Evolutionary conservation across 1,284 basidiomycete genomes (phyloP).

Genomic region (Volvariella surrecta): DNA sequence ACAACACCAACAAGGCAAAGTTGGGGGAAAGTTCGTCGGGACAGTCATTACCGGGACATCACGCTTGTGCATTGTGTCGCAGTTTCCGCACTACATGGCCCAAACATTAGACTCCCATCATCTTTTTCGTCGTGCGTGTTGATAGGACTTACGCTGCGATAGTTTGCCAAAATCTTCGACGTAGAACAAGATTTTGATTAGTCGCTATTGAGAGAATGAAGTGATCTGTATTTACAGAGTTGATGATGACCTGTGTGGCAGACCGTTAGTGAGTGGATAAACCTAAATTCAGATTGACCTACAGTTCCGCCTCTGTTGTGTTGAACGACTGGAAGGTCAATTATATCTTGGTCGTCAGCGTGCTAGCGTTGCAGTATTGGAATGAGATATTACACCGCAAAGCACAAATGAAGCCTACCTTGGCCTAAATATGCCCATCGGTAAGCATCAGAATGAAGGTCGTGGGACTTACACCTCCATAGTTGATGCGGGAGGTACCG

Average conservation of each 20-base stretch:
- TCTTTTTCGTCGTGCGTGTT: not conserved
- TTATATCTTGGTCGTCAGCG: slow-evolving; percentile 22
- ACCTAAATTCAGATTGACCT: slow-evolving; percentile 1
- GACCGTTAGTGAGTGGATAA: not conserved
- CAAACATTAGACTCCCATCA: not conserved
- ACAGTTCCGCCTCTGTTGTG: slow-evolving; percentile 28
- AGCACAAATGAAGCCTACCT: slow-evolving; percentile 12
- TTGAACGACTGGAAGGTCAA: slow-evolving; percentile 17
- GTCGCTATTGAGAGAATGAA: not conserved
- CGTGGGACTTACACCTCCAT: slow-evolving; percentile 24
- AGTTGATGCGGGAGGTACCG: slow-evolving; percentile 27
- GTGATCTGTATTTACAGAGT: slow-evolving; percentile 18
- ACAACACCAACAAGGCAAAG: slow-evolving; percentile 2
- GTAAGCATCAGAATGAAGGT: not conserved
- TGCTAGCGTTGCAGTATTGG: slow-evolving; percentile 12
- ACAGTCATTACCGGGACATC: slow-evolving; percentile 2
- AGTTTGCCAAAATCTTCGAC: slow-evolving; percentile 21
- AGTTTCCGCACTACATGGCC: slow-evolving; percentile 11
- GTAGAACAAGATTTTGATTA: slow-evolving; percentile 14
- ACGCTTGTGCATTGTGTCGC: slow-evolving; percentile 12
- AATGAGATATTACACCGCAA: not conserved
- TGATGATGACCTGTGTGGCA: slow-evolving; percentile 24
- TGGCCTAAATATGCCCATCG: no score
- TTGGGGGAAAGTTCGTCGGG: not conserved
- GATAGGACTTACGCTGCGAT: slow-evolving; percentile 12